Percentiles rank a stretch among this genome's conserved stretches.
Evolutionary conservation across 2,329 filamentous ascomycete genomes (phyloP).

Genomic region (Parastagonospora nodorum): DNA sequence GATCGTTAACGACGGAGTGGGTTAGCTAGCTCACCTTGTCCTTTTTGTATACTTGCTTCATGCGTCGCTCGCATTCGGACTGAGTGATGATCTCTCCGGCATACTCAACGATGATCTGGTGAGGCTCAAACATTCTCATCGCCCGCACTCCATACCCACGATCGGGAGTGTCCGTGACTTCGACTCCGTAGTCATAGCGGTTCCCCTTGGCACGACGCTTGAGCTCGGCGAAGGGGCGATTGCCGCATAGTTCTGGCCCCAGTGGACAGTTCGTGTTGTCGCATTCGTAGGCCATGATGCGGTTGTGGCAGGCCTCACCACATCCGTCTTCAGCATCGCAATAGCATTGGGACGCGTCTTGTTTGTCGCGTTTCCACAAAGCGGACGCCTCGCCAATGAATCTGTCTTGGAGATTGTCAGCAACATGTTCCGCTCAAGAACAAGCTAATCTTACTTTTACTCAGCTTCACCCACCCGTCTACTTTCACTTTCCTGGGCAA

Average conservation of each 20-base stretch:
- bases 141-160: conserved; percentile 90
- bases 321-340: conserved; percentile 71
- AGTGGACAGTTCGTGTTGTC: conserved; percentile 87
- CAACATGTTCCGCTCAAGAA: conserved; percentile 8
- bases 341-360: conserved; percentile 71
- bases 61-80: conserved; percentile 87
- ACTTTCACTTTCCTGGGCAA: conserved; percentile 87
- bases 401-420: conserved; percentile 64
- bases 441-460: conserved; percentile 70
- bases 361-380: conserved; percentile 80
- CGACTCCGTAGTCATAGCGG: conserved; percentile 89
- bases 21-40: conserved; percentile 70
- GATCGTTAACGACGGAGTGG: background rate
- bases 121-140: conserved; percentile 82
- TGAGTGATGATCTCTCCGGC: conserved; percentile 97
- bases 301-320: conserved; percentile 88
- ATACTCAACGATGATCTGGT: conserved; percentile 98
- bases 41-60: conserved; percentile 92
- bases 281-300: conserved; percentile 97
- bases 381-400: conserved; percentile 84
- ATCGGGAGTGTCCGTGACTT: conserved; percentile 88
- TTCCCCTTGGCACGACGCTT: conserved; percentile 71
- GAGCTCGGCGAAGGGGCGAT: conserved; percentile 84
- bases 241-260: conserved; percentile 74
- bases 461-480: conserved; percentile 89